These are phyloP conservation scores for Leptomonas pyrrhocoris DNA, from an alignment of 208 protist species.

Conservation along the genomic window DNA sequence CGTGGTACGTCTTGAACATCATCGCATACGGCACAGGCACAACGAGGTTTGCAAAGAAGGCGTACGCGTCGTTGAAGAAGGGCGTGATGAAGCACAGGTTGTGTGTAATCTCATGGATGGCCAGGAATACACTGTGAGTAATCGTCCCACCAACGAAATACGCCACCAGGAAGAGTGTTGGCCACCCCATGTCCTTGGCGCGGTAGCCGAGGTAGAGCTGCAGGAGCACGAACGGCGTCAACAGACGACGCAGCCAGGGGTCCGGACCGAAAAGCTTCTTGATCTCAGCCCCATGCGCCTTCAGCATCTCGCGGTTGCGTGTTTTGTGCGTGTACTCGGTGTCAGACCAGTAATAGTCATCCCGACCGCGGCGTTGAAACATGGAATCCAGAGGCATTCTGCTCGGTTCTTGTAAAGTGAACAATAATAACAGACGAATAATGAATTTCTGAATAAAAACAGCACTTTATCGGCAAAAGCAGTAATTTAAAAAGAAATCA, in stretches of 20 bases:
- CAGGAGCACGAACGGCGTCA: slow-evolving; percentile 57
- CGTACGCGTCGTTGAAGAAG: slow-evolving; percentile 81
- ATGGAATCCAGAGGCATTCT: slow-evolving; percentile 18
- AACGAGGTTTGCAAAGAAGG: slow-evolving; percentile 86
- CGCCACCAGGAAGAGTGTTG: slow-evolving; percentile 56
- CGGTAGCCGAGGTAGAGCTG: slow-evolving; percentile 70
- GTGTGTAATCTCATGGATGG: slow-evolving; percentile 93
- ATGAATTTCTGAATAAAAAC: too few relatives aligned
- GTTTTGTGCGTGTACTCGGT: slow-evolving; percentile 63
- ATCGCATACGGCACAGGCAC: slow-evolving; percentile 88
- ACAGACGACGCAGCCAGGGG: slow-evolving; percentile 46
- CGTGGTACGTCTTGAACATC: slow-evolving; percentile 94
- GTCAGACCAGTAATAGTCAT: slow-evolving; percentile 80
- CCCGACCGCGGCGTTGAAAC: slow-evolving; percentile 36
- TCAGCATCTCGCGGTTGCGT: slow-evolving; percentile 77
- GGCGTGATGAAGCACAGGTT: slow-evolving; percentile 80
- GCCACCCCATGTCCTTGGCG: slow-evolving; percentile 72
- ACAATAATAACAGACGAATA: too few relatives aligned
- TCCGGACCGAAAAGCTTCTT: slow-evolving; percentile 77
- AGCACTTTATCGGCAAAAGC: too few relatives aligned
- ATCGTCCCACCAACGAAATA: slow-evolving; percentile 88
- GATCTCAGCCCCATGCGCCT: slow-evolving; percentile 78
- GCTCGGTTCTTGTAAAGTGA: too few relatives aligned
- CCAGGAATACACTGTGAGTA: slow-evolving; percentile 84
- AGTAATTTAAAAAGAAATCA: too few relatives aligned